phyloP scores from a whole-genome alignment of 106 monocot species.

The Acorus calamus region DNA sequence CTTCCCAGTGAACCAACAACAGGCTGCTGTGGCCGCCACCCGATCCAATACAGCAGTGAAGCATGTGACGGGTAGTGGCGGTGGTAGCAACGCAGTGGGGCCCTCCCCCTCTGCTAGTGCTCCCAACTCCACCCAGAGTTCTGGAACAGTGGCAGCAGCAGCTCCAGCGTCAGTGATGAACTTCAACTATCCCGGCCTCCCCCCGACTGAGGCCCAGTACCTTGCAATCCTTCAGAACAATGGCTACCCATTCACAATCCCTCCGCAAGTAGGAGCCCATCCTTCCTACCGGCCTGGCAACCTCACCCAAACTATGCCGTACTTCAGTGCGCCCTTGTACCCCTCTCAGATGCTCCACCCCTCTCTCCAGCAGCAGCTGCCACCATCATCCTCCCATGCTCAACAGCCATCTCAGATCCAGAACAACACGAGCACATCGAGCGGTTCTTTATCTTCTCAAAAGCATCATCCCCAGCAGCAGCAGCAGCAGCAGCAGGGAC shows the following conservation, averaged over 20 bases:
- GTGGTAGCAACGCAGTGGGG: conserved; percentile 1
- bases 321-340: conserved; percentile 69
- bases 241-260: conserved; percentile 66
- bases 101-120: conserved; percentile 21
- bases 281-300: conserved; percentile 42
- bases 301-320: conserved; percentile 59
- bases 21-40: conserved; percentile 19
- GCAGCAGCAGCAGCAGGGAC: conserved; percentile 10
- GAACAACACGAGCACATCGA: conserved; percentile 42
- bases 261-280: conserved; percentile 42
- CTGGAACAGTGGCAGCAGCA: conserved; percentile 11
- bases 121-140: conserved; percentile 6
- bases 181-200: conserved; percentile 65
- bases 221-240: conserved; percentile 84
- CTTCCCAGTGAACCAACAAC: conserved; percentile 74
- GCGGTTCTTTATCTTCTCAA: conserved; percentile 59
- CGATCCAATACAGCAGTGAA: conserved; percentile 18
- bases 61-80: conserved; percentile 8
- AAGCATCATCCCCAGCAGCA: conserved; percentile 55
- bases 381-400: conserved; percentile 12
- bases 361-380: conserved; percentile 44
- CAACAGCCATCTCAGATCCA: conserved; percentile 27
- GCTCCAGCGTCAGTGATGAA: conserved; percentile 32
- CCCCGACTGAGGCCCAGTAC: conserved; percentile 58
- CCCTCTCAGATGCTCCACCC: conserved; percentile 71